phyloP scores from a whole-genome alignment of 1,284 basidiomycete genomes.

The Mycena sp. region DNA sequence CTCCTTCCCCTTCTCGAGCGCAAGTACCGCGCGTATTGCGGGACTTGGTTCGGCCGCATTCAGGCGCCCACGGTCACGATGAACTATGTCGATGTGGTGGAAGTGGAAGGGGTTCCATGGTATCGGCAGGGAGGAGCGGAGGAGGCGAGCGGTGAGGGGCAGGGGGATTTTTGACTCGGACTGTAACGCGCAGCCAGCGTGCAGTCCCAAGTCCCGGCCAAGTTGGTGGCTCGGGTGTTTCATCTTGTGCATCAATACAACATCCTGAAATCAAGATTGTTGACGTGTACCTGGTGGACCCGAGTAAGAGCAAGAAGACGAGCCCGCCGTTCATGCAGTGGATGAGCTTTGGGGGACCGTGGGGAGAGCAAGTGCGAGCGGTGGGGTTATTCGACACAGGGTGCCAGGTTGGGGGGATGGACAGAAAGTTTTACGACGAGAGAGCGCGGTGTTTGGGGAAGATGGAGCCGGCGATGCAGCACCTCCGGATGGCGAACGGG shows the following conservation, averaged over 20 bases:
- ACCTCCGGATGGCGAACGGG: slow-evolving; percentile 20
- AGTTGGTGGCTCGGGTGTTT: neutral
- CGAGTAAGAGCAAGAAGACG: too few species aligned
- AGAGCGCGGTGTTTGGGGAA: neutral
- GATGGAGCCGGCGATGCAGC: neutral
- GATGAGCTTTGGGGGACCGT: neutral
- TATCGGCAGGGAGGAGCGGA: neutral
- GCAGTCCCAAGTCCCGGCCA: slow-evolving; percentile 2
- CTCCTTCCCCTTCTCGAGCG: neutral
- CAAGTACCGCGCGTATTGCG: neutral
- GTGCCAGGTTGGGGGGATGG: slow-evolving; percentile 2
- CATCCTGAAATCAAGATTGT: too few species aligned
- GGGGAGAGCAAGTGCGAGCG: slow-evolving; percentile 7
- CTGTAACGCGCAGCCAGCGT: neutral
- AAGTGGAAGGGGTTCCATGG: slow-evolving; percentile 1
- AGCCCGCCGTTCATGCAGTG: too few species aligned
- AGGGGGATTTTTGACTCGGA: slow-evolving; percentile 6
- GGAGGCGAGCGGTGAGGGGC: neutral
- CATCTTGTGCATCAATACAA: too few species aligned
- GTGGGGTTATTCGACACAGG: slow-evolving; percentile 8
- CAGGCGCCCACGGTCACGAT: too few species aligned
- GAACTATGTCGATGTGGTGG: neutral
- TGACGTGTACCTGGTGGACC: too few species aligned
- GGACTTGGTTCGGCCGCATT: neutral
- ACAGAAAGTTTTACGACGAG: neutral